Base-by-base conservation (phyloP, 148 eudicot genomes). In the Nepenthes gracilis region DNA sequence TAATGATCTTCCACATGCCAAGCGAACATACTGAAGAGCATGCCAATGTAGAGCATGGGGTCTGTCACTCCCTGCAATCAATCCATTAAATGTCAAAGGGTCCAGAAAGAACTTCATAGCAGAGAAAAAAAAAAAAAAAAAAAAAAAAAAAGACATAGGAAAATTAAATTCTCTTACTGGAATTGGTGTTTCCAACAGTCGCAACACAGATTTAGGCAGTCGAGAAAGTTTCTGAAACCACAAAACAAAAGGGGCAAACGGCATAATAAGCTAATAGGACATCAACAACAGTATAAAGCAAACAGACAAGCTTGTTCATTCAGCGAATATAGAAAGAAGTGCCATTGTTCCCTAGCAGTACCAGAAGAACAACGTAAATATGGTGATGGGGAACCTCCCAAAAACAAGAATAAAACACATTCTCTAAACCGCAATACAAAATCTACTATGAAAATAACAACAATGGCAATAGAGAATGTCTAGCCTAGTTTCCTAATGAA, bases 1-100 rank as follows among this genome's bases (percentile, higher is more conserved):
- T 89, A 94, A 70, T 94, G 99, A 77, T 94, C 99, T 76, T 94
- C 99, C 62, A 94, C 99, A 66, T 94, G 99, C 99, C 99, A 94
- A 64, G 99, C 99, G 74, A 94, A 94, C 95, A 89, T 84, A 79
- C 99, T 94, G 67, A 94, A 94, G 36, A 94, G 82, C 99, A 94
- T 94, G 70, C 99, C 99, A 64, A 94, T 89, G 73, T 94, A 94
- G 38, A 94, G 90, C 99, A 94, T 94, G 11, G 99, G 99, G 69
- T 94, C 99, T 53, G 99, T 94, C 69, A 94, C 95, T 58, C 99
- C 99, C 99, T 94, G 67, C 33, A 23, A 34, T 23, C 52, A 64
- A 69, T 68, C 45, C 56, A 60, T 32, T 2, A 47, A 12, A 51
- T 38, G 51, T 35, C 43, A 51, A 47, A 23, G 47, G 62, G 32